phyloP scores from a whole-genome alignment of 2,329 filamentous ascomycete genomes.

The Fusarium acutatum region DNA sequence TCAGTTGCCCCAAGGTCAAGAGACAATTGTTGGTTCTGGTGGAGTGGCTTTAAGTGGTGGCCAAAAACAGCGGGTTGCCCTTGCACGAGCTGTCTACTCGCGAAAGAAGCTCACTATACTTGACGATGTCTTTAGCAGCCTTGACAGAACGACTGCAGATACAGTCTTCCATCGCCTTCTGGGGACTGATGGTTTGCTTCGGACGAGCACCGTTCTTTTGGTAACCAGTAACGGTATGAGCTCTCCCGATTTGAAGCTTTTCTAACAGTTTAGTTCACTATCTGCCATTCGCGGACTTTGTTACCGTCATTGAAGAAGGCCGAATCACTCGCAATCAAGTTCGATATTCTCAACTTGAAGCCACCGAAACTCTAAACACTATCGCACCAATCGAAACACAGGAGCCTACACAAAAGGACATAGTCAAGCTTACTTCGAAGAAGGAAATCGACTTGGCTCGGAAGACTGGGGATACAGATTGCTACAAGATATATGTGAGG shows the following conservation, averaged over 20 bases:
- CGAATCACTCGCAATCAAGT: conserved; percentile 38
- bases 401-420: neutral
- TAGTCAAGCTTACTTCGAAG: neutral
- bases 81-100: conserved; percentile 58
- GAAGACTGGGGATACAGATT: conserved; percentile 42
- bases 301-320: conserved; percentile 39
- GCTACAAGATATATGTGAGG: conserved; percentile 42
- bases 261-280: conserved; percentile 34
- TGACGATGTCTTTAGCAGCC: conserved; percentile 57
- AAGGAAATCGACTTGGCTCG: conserved; percentile 37
- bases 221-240: conserved; percentile 6
- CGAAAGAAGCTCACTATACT: conserved; percentile 51
- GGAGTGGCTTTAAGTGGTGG: conserved; percentile 56
- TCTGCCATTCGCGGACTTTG: conserved; percentile 34
- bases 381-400: neutral
- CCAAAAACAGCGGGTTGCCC: conserved; percentile 53
- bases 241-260: rapidly evolving
- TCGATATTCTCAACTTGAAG: conserved; percentile 25
- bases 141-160: conserved; percentile 55
- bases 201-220: conserved; percentile 46
- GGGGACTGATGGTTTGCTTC: conserved; percentile 52
- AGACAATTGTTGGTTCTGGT: conserved; percentile 51
- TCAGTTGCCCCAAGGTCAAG: conserved; percentile 44
- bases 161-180: conserved; percentile 54
- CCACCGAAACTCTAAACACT: neutral